A percentile compares a stretch with the other conserved stretches of the same genome.
These are phyloP conservation scores for Sarocladium oryzae DNA, from an alignment of 2,329 filamentous ascomycete species.

Conservation along the genomic window DNA sequence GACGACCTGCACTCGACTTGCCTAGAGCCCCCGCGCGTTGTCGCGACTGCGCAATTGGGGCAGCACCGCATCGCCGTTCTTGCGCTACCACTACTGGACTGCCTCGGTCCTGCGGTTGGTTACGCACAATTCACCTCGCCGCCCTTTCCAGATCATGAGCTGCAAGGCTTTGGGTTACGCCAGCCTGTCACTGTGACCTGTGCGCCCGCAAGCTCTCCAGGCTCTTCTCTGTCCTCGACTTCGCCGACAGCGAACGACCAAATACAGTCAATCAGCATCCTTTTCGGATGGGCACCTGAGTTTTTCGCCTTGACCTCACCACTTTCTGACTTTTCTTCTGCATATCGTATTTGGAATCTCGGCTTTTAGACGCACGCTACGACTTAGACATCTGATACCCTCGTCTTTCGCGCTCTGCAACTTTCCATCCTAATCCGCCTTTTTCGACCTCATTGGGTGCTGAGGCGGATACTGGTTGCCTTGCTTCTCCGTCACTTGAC, in stretches of 20 bases:
- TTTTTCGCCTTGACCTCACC: not conserved
- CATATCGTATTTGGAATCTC: constrained; percentile 1
- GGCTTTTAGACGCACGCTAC: constrained; percentile 5
- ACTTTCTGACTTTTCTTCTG: not conserved
- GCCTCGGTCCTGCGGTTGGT: no score
- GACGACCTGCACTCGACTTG: not conserved
- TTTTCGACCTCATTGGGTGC: not conserved
- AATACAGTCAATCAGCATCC: not conserved
- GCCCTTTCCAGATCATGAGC: not conserved
- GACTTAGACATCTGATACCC: constrained; percentile 6
- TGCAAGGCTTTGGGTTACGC: not conserved
- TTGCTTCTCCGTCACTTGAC: not conserved
- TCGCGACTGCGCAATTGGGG: not conserved
- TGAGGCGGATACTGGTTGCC: not conserved
- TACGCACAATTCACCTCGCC: not conserved
- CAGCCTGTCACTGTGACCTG: constrained; percentile 3
- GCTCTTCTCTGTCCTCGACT: not conserved
- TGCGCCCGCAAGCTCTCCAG: not conserved
- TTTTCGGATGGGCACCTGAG: not conserved
- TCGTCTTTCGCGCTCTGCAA: constrained; percentile 3
- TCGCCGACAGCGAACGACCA: not conserved
- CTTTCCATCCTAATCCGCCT: not conserved
- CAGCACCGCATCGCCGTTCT: constrained; percentile 3
- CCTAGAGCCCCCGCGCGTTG: not conserved
- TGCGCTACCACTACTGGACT: constrained; percentile 1